Evolutionary conservation across 768 basidiomycete species (phyloP).

Genomic region (Mycena polygramma): DNA sequence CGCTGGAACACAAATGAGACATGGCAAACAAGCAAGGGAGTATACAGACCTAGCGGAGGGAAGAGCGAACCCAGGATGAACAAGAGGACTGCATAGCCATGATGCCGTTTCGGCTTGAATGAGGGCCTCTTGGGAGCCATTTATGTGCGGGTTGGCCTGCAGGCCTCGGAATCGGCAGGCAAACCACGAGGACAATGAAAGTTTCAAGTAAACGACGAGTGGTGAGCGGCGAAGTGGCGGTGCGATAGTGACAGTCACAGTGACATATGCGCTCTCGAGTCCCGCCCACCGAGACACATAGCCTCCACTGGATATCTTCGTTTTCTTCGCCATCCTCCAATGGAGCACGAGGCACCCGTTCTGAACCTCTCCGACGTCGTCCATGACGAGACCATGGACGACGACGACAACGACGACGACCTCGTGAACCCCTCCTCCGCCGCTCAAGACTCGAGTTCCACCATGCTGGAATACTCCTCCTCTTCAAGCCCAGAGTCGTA

Average conservation of each 20-base stretch:
- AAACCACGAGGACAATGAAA: too few species aligned
- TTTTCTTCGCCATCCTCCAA: neutral
- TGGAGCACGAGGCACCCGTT: slow-evolving; percentile 67
- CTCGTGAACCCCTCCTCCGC: slow-evolving; percentile 48
- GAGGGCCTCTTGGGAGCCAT: slow-evolving; percentile 55
- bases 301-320: neutral
- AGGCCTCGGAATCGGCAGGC: neutral
- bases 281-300: neutral
- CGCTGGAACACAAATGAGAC: slow-evolving; percentile 61
- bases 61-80: slow-evolving; percentile 93
- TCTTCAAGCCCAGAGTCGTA: slow-evolving; percentile 61
- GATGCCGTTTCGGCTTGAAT: slow-evolving; percentile 77
- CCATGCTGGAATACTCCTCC: slow-evolving; percentile 54
- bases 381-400: slow-evolving; percentile 80
- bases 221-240: neutral
- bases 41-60: slow-evolving; percentile 84
- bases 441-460: slow-evolving; percentile 50
- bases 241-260: neutral
- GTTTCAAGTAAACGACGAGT: too few species aligned
- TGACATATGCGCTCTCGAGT: too few species aligned
- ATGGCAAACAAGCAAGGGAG: slow-evolving; percentile 6
- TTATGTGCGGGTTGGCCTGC: slow-evolving; percentile 42
- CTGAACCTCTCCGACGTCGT: slow-evolving; percentile 88
- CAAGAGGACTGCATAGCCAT: slow-evolving; percentile 85
- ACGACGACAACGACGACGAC: slow-evolving; percentile 61